phyloP scores from a whole-genome alignment of 306 rosid genomes.

The Inga leiocalycina region DNA sequence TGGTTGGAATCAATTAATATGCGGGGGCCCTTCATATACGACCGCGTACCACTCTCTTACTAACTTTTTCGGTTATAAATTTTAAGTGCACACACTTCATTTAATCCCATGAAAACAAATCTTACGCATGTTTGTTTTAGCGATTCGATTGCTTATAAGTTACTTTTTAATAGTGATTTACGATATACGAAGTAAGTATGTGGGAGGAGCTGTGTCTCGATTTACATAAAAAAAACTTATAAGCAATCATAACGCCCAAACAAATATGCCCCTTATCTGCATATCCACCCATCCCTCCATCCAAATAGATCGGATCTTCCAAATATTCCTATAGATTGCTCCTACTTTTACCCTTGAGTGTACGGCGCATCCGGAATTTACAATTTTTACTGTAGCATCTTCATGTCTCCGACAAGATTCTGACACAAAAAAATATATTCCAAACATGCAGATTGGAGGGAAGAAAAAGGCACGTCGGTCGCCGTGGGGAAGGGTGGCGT shows the following conservation, averaged over 20 bases:
- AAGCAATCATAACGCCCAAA: too few species aligned
- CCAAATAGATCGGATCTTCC: neutral
- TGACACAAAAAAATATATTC: neutral
- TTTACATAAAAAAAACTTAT: too few species aligned
- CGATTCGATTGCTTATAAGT: too few species aligned
- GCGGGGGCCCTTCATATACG: too few species aligned
- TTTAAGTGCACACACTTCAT: neutral
- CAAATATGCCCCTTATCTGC: too few species aligned
- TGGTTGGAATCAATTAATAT: neutral
- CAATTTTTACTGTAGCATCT: neutral
- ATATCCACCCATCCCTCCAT: too few species aligned
- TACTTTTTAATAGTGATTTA: too few species aligned
- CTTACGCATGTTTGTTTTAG: too few species aligned
- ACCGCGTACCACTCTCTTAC: neutral
- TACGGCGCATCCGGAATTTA: neutral
- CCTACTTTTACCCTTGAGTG: neutral
- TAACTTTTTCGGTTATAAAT: neutral
- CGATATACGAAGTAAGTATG: too few species aligned
- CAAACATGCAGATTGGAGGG: constrained; percentile 39
- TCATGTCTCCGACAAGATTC: neutral
- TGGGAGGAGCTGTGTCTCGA: too few species aligned
- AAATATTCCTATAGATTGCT: neutral
- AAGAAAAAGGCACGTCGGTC: constrained; percentile 64
- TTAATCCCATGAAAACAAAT: neutral
- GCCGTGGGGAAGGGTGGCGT: neutral